Conservation (phyloP, 2,329 filamentous ascomycete genomes). For the Botrytis aclada region DNA sequence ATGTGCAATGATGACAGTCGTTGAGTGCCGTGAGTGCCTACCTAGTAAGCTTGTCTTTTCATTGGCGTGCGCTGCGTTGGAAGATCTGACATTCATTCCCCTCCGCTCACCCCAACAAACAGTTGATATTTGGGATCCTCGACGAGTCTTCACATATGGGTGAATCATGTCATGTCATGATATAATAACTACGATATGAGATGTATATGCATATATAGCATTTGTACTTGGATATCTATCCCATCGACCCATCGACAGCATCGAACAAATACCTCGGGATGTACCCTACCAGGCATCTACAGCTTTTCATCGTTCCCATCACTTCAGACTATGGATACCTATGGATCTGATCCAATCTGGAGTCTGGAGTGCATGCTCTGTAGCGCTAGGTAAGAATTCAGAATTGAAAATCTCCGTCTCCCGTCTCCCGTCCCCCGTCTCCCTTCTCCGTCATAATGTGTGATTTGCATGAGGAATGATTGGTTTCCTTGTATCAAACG, state of each 20-base stretch:
- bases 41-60: not conserved
- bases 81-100: not conserved
- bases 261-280: not conserved
- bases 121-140: not conserved
- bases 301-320: not conserved
- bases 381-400: not conserved
- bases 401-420: not conserved
- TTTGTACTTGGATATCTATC: not conserved
- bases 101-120: too few relatives aligned
- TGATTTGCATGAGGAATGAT: not conserved
- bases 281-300: not conserved
- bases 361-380: not conserved
- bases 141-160: accelerated
- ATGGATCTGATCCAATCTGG: not conserved
- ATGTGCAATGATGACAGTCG: conserved; percentile 4
- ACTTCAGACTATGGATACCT: not conserved
- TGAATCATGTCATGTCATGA: not conserved
- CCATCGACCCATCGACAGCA: not conserved
- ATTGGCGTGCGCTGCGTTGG: not conserved
- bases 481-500: not conserved
- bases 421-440: not conserved
- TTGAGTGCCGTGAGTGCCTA: not conserved
- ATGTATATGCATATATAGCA: not conserved
- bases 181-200: not conserved
- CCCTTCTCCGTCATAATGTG: not conserved